Evolutionary conservation across 768 basidiomycete genomes (phyloP).

Genomic region (Leucocoprinus birnbaumii): DNA sequence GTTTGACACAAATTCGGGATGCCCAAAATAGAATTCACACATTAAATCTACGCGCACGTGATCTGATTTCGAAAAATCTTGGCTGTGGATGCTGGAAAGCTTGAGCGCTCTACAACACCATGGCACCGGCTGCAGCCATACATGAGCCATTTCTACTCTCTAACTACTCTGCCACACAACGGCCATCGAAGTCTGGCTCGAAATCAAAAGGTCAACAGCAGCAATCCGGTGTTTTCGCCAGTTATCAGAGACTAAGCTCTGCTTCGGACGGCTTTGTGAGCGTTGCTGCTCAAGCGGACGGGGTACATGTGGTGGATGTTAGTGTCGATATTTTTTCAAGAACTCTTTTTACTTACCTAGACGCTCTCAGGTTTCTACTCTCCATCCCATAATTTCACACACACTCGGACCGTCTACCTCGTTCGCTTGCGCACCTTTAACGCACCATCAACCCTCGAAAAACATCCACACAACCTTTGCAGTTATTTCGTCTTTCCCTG

Average conservation of each 20-base stretch:
- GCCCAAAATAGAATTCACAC: slow-evolving; percentile 1
- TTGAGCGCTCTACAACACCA: neutral
- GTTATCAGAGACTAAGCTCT: slow-evolving; percentile 10
- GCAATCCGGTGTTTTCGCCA: slow-evolving; percentile 13
- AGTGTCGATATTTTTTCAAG: slow-evolving; percentile 12
- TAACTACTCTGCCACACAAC: slow-evolving; percentile 23
- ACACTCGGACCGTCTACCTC: slow-evolving; percentile 64
- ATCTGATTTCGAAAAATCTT: slow-evolving; percentile 13
- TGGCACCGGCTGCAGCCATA: slow-evolving; percentile 16
- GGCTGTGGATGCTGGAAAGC: neutral
- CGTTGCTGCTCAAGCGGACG: slow-evolving; percentile 69
- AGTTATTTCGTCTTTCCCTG: slow-evolving; percentile 46
- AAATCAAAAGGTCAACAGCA: slow-evolving; percentile 15
- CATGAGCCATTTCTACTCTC: slow-evolving; percentile 39
- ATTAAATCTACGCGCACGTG: slow-evolving; percentile 3
- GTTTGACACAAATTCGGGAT: neutral
- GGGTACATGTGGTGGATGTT: slow-evolving; percentile 74
- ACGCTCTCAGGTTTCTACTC: slow-evolving; percentile 48
- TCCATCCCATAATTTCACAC: slow-evolving; percentile 67
- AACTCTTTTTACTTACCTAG: neutral
- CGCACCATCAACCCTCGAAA: slow-evolving; percentile 31
- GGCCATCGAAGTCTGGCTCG: slow-evolving; percentile 14
- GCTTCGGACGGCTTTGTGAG: slow-evolving; percentile 58
- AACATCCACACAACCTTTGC: slow-evolving; percentile 52
- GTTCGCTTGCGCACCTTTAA: slow-evolving; percentile 60